Evolutionary conservation across 495 filamentous ascomycete species (phyloP).

Genomic region (Tuber magnatum): DNA sequence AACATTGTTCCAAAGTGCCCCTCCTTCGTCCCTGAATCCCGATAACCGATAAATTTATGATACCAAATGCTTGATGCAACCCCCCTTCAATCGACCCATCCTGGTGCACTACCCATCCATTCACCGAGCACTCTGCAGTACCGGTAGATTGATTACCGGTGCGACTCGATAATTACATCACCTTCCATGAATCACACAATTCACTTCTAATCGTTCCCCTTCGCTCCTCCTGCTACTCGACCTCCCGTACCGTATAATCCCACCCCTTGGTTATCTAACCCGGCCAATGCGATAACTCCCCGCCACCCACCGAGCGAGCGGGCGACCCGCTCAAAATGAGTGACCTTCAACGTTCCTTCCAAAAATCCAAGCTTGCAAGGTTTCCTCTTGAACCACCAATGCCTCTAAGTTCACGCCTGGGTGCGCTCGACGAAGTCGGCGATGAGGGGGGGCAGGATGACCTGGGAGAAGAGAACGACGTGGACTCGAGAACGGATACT

Average conservation of each 20-base stretch:
- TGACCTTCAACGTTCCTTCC: slow-evolving; percentile 75
- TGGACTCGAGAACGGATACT: not conserved
- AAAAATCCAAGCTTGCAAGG: slow-evolving; percentile 65
- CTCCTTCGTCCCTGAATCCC: not conserved
- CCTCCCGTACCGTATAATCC: not conserved
- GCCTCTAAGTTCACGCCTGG: slow-evolving; percentile 32
- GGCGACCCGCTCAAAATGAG: slow-evolving; percentile 57
- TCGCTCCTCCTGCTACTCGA: not conserved
- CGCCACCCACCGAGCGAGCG: not conserved
- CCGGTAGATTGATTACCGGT: too few species aligned
- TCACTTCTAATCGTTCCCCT: not conserved
- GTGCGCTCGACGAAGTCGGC: slow-evolving; percentile 48
- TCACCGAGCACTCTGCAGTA: not conserved
- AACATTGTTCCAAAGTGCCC: not conserved
- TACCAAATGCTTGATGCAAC: not conserved
- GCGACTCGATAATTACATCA: not conserved
- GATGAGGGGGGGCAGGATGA: slow-evolving; percentile 44
- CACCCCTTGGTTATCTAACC: not conserved
- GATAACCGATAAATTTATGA: not conserved
- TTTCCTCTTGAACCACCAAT: slow-evolving; percentile 54
- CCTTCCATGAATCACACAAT: slow-evolving; percentile 1
- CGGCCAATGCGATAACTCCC: slow-evolving; percentile 4
- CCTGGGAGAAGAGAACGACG: slow-evolving; percentile 17
- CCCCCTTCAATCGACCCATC: not conserved
- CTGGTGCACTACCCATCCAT: not conserved